These are phyloP conservation scores for Musa troglodytarum DNA, from an alignment of 176 grass and related monocot genomes.

Conservation along the genomic window DNA sequence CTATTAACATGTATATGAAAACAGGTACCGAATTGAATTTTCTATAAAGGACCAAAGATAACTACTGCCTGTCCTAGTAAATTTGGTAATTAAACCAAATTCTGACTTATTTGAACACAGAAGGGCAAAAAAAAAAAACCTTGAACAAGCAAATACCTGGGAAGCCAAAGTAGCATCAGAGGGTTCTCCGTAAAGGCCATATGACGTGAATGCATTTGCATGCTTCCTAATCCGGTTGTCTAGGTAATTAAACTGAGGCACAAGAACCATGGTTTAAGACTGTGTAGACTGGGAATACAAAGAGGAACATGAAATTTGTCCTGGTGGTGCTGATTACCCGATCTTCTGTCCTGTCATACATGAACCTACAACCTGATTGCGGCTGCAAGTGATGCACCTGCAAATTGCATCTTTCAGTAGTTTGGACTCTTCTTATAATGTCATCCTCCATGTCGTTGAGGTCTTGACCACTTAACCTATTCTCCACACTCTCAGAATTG, in stretches of 20 bases:
- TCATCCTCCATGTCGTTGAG: conserved; percentile 53
- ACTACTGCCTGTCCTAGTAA: background rate
- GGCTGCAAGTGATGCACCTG: conserved; percentile 57
- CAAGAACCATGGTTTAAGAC: conserved; percentile 25
- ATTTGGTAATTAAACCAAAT: background rate
- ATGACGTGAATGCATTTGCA: conserved; percentile 39
- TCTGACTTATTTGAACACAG: background rate
- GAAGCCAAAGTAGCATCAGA: conserved; percentile 77
- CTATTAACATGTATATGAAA: background rate
- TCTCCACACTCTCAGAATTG: conserved; percentile 35
- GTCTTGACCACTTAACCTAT: conserved; percentile 32
- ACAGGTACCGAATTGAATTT: background rate
- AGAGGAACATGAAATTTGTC: conserved; percentile 21
- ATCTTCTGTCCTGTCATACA: conserved; percentile 86
- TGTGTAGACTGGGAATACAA: background rate
- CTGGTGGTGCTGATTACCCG: conserved; percentile 40
- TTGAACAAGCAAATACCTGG: conserved; percentile 46
- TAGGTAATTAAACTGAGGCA: conserved; percentile 73
- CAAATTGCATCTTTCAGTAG: conserved; percentile 63
- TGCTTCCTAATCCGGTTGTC: conserved; percentile 55
- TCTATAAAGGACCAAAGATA: background rate
- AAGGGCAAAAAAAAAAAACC: background rate
- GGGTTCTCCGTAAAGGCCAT: conserved; percentile 41
- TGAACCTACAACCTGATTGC: conserved; percentile 73
- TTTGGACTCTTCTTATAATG: conserved; percentile 60